Percentiles rank a stretch among this genome's conserved stretches.
Conservation (phyloP, 192 early-diverging fungal genomes). For the Backusella circina region DNA sequence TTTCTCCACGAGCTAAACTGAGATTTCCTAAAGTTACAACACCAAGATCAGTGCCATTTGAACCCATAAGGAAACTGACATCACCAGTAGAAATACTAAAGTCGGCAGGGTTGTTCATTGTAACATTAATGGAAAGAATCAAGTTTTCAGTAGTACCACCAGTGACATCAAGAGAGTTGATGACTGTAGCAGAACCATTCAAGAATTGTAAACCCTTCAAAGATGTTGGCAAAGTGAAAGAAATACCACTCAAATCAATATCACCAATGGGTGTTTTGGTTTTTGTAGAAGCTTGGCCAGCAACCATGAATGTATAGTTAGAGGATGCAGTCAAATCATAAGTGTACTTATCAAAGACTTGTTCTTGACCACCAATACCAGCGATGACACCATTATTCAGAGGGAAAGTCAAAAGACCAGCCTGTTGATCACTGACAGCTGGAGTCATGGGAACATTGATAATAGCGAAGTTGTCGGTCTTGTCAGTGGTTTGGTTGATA, state of each 20-base stretch:
- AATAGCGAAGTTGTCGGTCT: background rate
- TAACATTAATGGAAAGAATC: conserved; percentile 34
- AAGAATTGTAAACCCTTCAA: conserved; percentile 54
- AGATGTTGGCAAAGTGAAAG: conserved; percentile 45
- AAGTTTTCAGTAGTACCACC: conserved; percentile 42
- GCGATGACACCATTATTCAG: conserved; percentile 41
- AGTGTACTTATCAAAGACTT: conserved; percentile 47
- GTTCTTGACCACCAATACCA: conserved; percentile 36
- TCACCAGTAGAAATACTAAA: conserved; percentile 47
- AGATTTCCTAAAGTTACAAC: conserved; percentile 40
- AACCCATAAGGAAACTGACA: conserved; percentile 41
- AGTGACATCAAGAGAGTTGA: conserved; percentile 49
- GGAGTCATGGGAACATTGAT: conserved; percentile 19
- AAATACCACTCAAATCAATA: conserved; percentile 45
- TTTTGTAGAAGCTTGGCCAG: conserved; percentile 44
- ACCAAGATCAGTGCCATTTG: conserved; percentile 41
- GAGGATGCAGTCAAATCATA: conserved; percentile 37
- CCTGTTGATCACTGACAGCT: conserved; percentile 34
- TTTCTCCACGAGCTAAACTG: conserved; percentile 37
- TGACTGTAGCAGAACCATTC: conserved; percentile 42
- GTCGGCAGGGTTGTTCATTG: conserved; percentile 40
- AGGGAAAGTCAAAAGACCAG: conserved; percentile 44
- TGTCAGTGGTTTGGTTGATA: conserved; percentile 16
- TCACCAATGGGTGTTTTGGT: conserved; percentile 51
- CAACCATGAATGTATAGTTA: conserved; percentile 38